These are phyloP conservation scores for Posidonia australis DNA, from an alignment of 106 monocot species.

Conservation along the genomic window DNA sequence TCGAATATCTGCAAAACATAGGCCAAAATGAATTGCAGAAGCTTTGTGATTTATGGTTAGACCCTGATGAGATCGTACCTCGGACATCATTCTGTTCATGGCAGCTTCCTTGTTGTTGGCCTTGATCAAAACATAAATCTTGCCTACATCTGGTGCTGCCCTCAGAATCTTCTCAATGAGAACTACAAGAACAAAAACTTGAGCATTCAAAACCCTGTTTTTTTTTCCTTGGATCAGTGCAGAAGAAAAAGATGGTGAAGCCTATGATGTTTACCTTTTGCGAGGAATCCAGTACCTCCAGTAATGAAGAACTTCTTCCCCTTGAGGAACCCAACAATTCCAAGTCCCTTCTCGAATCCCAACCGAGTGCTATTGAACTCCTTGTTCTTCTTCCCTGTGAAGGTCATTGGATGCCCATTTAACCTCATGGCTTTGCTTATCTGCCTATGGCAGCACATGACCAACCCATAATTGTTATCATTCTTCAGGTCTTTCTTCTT, in stretches of 20 bases:
- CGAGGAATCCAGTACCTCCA: conserved; percentile 93
- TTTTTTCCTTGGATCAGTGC: too few relatives aligned
- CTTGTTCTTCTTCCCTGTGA: not conserved
- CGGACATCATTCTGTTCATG: conserved; percentile 47
- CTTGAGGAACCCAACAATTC: conserved; percentile 49
- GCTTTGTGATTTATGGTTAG: too few relatives aligned
- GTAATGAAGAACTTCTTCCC: conserved; percentile 71
- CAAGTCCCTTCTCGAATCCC: conserved; percentile 35
- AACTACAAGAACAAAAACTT: conserved; percentile 29
- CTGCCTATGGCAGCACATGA: not conserved
- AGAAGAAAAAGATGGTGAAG: not conserved
- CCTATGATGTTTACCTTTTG: conserved; percentile 42
- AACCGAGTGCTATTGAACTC: not conserved
- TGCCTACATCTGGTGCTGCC: conserved; percentile 48
- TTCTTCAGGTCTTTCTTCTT: not conserved
- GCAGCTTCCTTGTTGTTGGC: conserved; percentile 61
- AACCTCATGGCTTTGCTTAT: not conserved
- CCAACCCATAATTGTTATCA: not conserved
- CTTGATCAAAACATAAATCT: conserved; percentile 77
- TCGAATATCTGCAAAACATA: conserved; percentile 43
- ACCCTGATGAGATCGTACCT: conserved; percentile 33
- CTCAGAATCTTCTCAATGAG: conserved; percentile 94
- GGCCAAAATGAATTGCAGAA: too few relatives aligned
- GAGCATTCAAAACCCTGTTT: conserved; percentile 10
- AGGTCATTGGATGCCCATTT: conserved; percentile 1